Base-by-base conservation (phyloP, 176 grass and related monocot genomes). In the Carex kokanica region DNA sequence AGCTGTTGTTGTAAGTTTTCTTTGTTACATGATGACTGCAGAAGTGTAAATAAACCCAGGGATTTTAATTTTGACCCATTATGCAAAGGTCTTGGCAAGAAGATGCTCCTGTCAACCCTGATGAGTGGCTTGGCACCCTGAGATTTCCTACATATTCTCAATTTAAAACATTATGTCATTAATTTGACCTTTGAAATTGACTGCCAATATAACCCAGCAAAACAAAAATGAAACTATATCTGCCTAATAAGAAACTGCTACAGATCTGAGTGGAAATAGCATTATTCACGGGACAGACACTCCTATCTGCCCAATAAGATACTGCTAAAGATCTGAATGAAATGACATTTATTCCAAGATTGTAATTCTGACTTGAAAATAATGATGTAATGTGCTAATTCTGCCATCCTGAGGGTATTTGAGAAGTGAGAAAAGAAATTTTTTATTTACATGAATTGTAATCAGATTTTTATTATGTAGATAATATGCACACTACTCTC, bases 1-100 rank as follows among this genome's bases (percentile, higher is more conserved):
- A 83, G 90, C 90, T 78, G 90, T 99, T 10, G 97, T 99, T 20
- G 97, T 99, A 88, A 95, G 97, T 89, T 88, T 69, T 38, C 10
- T 53, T 82, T 32, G 1, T 67, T 55, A 55, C n/a, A 55, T 31
- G 15, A 70, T 3, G 17, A 70, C 14, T 40, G 18, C 32, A 68
- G 11, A 16, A 8, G 21, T 75, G 10, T 77, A 77, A 53, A 55
- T 53, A 17, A 55, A 77, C 14, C 23, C 73, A 75, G 71, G 47
- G 21, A 75, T 27, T 75, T 54, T 45, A 71, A 41, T 70, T 67
- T 70, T n/a, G 15, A 74, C 40, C 13, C 43, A 17, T 55, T 54
- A 54, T 53, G 21, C 24, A 47, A 73, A 73, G n/a, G 36, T 47
- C 18, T 24, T 23, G n/a, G 4, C n/a, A 27, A 71, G 36, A 43